Conservation (phyloP, 2,329 filamentous ascomycete genomes). For the Hymenoscyphus infarciens region DNA sequence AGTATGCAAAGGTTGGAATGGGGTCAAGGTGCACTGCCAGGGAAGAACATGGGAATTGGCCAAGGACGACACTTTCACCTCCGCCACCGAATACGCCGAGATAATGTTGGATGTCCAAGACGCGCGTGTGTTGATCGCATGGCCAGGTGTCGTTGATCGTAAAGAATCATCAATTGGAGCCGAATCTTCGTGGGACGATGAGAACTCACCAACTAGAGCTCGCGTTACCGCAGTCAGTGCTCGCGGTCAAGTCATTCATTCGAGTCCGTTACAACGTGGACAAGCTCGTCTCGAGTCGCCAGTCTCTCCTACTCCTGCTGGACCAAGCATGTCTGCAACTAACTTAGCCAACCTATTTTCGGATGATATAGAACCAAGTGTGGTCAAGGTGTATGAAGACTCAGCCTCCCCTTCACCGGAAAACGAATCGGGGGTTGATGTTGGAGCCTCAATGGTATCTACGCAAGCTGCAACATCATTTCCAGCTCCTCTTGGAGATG, state of each 20-base stretch:
- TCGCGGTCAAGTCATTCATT: slow-evolving; percentile 46
- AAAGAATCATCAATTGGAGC: slow-evolving; percentile 39
- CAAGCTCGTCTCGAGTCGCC: slow-evolving; percentile 64
- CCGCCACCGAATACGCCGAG: slow-evolving; percentile 80
- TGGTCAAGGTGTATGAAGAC: slow-evolving; percentile 74
- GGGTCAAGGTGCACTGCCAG: slow-evolving; percentile 86
- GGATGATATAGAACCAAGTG: slow-evolving; percentile 43
- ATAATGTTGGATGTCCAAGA: slow-evolving; percentile 97
- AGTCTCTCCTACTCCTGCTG: slow-evolving; percentile 62
- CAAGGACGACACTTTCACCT: slow-evolving; percentile 87
- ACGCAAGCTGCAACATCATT: slow-evolving; percentile 31
- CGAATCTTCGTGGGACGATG: slow-evolving; percentile 68
- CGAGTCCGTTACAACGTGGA: slow-evolving; percentile 55
- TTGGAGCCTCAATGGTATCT: slow-evolving; percentile 26
- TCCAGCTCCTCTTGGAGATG: slow-evolving; percentile 19
- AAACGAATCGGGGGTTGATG: slow-evolving; percentile 15
- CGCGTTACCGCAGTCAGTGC: slow-evolving; percentile 39
- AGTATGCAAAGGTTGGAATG: slow-evolving; percentile 93
- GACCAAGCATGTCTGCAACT: slow-evolving; percentile 20
- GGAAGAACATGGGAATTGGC: slow-evolving; percentile 79
- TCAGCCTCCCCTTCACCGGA: slow-evolving; percentile 53
- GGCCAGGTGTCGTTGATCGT: slow-evolving; percentile 61
- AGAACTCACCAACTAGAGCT: slow-evolving; percentile 46
- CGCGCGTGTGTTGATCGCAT: slow-evolving; percentile 81
- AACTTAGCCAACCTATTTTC: slow-evolving; percentile 31